Conservation (phyloP, 805 yeast genomes). For the Yamadazyma kitorensis region DNA sequence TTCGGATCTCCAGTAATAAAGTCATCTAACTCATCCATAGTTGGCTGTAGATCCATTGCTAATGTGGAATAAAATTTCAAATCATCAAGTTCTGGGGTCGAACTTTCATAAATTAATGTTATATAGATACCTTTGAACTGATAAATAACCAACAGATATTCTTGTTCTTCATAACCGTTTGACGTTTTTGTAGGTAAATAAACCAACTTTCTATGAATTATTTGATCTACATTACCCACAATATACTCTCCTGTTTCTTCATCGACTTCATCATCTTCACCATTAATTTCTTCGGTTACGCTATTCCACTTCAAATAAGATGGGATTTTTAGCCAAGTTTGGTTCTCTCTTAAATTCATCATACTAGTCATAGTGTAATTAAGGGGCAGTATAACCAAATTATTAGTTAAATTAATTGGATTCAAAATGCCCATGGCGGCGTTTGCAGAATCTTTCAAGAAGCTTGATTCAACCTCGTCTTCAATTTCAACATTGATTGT, state of each 20-base stretch:
- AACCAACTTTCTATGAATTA: constrained; percentile 23
- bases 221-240: constrained; percentile 19
- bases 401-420: constrained; percentile 34
- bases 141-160: constrained; percentile 32
- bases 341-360: constrained; percentile 13
- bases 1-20: constrained; percentile 16
- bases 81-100: constrained; percentile 19
- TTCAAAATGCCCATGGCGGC: constrained; percentile 28
- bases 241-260: constrained; percentile 22
- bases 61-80: constrained; percentile 22
- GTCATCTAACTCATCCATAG: constrained; percentile 21
- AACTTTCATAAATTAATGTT: constrained; percentile 30
- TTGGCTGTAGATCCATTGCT: constrained; percentile 15
- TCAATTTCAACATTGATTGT: constrained; percentile 12
- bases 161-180: constrained; percentile 15
- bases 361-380: constrained; percentile 34
- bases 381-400: constrained; percentile 37
- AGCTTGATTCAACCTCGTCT: constrained; percentile 5
- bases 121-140: constrained; percentile 19
- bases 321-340: constrained; percentile 21
- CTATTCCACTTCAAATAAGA: constrained; percentile 12
- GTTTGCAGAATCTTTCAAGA: constrained; percentile 10
- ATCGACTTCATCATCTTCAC: constrained; percentile 9
- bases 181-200: constrained; percentile 18
- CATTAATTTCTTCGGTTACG: background rate